Evolutionary conservation across 192 early-diverging fungal genomes (phyloP), one percentile per base, ranked within the genome.

Genomic region (Backusella westeae): DNA sequence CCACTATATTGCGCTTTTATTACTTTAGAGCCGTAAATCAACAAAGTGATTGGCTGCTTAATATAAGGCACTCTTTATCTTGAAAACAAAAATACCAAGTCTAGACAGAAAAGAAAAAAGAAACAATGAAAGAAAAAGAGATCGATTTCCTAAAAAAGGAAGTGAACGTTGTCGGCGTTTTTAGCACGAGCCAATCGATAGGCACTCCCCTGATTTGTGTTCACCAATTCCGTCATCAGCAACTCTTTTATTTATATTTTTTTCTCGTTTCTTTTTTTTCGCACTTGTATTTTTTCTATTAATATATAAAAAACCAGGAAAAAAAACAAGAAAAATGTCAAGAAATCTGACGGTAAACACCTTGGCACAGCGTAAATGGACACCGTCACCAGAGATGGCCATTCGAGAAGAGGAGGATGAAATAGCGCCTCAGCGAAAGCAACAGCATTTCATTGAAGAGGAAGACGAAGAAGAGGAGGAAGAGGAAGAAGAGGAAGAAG

Each of bases 391-490:
- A 39, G 69, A 71, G 29, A 46, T 46, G 41, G 69, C 69, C 34
- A 71, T 71, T 32, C 38, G 23, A 42, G 69, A 71, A 71, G 67
- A 69, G 23, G 53, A 59, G 53, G 67, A 69, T 69, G 67, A 38
- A 69, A 23, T 19, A 15, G n/a, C 19, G 8, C 67, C 36, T 12
- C 34, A 69, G n/a, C n/a, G n/a, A 69, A 67, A 34, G 8, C 68
- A 36, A 6, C 2, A 78, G 71, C 56, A 26, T 29, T 69, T 69
- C 21, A 69, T 69, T 6, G 79, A 80, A 53, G 77, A 75, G 35
- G 81, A 80, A 0, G 80, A 81, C 34, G 53, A 73, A 35, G 79
- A 78, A 53, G 77, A 75, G 29, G 81, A 80, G 0, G 80, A 81
- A 6, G 76, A 81, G 6, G 76, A 78, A 14, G 74, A 82, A 1